phyloP scores from a whole-genome alignment of 169 alveolate species.

The Plasmodium chabaudi region DNA sequence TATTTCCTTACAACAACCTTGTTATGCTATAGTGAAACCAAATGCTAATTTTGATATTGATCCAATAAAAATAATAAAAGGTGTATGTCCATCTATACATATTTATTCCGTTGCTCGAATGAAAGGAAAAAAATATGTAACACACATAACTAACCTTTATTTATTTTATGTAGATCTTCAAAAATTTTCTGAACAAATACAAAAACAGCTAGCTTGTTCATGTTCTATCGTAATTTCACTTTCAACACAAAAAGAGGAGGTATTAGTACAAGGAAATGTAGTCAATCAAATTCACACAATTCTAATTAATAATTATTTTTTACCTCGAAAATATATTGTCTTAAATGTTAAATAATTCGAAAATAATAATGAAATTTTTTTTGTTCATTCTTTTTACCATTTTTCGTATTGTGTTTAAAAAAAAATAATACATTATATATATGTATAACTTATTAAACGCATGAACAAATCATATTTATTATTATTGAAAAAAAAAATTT shows the following conservation, averaged over 20 bases:
- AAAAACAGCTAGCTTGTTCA: constrained; percentile 70
- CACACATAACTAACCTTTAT: constrained; percentile 59
- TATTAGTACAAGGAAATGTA: constrained; percentile 68
- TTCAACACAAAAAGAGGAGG: constrained; percentile 70
- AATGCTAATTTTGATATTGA: constrained; percentile 56
- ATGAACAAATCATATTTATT: no score
- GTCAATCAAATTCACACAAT: constrained; percentile 38
- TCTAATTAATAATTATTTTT: constrained; percentile 11
- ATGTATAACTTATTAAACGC: no score
- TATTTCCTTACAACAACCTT: constrained; percentile 54
- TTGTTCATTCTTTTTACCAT: no score
- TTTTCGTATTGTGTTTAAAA: no score
- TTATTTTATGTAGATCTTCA: constrained; percentile 56
- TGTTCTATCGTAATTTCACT: constrained; percentile 46
- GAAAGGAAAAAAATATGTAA: constrained; percentile 69
- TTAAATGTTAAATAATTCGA: neutral
- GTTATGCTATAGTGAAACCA: constrained; percentile 56
- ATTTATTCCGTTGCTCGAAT: constrained; percentile 68
- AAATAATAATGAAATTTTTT: neutral
- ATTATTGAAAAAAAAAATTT: no score
- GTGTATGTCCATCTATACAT: constrained; percentile 66
- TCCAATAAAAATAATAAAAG: constrained; percentile 41
- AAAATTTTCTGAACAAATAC: constrained; percentile 45
- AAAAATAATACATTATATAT: no score
- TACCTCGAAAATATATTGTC: constrained; percentile 52